Evolutionary conservation across 2,329 filamentous ascomycete species (phyloP).

Genomic region (Colletotrichum cuscutae): DNA sequence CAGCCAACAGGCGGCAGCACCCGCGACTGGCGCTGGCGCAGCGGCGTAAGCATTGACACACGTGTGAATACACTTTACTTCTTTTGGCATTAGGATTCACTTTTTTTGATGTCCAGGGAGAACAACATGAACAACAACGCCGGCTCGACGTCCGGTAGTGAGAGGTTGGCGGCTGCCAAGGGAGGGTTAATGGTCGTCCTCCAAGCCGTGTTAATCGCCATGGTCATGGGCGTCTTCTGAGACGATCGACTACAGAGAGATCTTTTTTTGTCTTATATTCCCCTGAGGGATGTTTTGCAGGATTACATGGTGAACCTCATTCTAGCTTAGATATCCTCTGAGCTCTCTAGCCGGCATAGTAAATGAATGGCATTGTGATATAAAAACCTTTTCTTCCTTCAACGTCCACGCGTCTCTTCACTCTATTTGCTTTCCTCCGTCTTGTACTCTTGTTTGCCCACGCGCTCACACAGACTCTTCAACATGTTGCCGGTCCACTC

Average conservation of each 20-base stretch:
- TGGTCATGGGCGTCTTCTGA: slow-evolving; percentile 29
- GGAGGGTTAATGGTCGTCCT: slow-evolving; percentile 22
- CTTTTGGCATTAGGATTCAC: slow-evolving; percentile 29
- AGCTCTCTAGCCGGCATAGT: slow-evolving; percentile 26
- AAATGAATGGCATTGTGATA: slow-evolving; percentile 25
- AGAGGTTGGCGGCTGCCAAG: slow-evolving; percentile 3
- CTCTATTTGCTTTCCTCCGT: neutral
- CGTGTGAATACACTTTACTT: neutral
- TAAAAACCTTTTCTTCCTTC: neutral
- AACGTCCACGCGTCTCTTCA: neutral
- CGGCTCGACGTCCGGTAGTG: slow-evolving; percentile 18
- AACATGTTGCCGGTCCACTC: slow-evolving; percentile 72
- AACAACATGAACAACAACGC: slow-evolving; percentile 27
- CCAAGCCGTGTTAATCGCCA: slow-evolving; percentile 19
- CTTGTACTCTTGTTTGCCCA: slow-evolving; percentile 39
- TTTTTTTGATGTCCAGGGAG: slow-evolving; percentile 27
- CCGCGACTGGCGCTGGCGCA: slow-evolving; percentile 18
- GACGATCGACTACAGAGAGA: slow-evolving; percentile 13
- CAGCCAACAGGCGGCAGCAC: slow-evolving; percentile 14
- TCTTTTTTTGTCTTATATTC: neutral
- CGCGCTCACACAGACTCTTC: slow-evolving; percentile 57
- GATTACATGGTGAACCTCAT: neutral
- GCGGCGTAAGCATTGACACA: slow-evolving; percentile 34
- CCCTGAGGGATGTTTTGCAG: neutral
- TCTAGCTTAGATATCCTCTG: slow-evolving; percentile 24